Percentiles rank a stretch among this genome's conserved stretches.
These are phyloP conservation scores for Macadamia tetraphylla DNA, from an alignment of 164 flowering plant species.

Conservation along the genomic window DNA sequence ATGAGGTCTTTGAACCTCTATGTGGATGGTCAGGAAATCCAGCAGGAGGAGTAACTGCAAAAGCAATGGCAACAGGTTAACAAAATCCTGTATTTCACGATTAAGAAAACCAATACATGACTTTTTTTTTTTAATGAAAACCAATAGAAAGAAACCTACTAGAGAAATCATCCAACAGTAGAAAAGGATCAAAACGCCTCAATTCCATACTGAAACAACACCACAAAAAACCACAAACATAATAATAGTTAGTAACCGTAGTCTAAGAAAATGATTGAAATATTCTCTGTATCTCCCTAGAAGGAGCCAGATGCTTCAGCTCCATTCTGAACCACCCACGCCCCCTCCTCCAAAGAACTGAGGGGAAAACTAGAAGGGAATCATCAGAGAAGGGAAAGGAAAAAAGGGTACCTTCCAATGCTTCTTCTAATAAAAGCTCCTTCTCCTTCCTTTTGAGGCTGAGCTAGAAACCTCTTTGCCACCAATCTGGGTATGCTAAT, in stretches of 20 bases:
- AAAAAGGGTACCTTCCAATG: slow-evolving; percentile 50
- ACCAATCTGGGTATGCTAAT: slow-evolving; percentile 40
- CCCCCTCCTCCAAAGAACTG: too few relatives aligned
- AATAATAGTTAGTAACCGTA: background rate
- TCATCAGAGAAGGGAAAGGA: background rate
- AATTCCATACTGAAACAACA: slow-evolving; percentile 49
- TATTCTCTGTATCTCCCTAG: too few relatives aligned
- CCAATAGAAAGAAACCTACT: slow-evolving; percentile 24
- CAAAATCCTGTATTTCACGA: background rate
- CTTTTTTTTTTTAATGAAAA: background rate
- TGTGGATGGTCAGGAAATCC: slow-evolving; percentile 97
- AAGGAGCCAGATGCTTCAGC: too few relatives aligned
- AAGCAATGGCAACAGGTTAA: slow-evolving; percentile 1
- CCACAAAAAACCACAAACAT: too few relatives aligned
- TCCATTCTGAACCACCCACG: too few relatives aligned
- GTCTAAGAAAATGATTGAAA: background rate
- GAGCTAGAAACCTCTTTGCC: slow-evolving; percentile 45
- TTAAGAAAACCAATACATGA: background rate
- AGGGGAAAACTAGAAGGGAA: background rate
- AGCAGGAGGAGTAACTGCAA: slow-evolving; percentile 82
- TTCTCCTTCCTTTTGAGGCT: slow-evolving; percentile 54
- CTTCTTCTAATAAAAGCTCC: slow-evolving; percentile 67
- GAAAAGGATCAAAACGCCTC: slow-evolving; percentile 75
- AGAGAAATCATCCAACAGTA: slow-evolving; percentile 75
- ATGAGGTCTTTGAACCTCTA: slow-evolving; percentile 47